Conservation (phyloP, 441 rosid species). For the Arabidopsis lyrata region DNA sequence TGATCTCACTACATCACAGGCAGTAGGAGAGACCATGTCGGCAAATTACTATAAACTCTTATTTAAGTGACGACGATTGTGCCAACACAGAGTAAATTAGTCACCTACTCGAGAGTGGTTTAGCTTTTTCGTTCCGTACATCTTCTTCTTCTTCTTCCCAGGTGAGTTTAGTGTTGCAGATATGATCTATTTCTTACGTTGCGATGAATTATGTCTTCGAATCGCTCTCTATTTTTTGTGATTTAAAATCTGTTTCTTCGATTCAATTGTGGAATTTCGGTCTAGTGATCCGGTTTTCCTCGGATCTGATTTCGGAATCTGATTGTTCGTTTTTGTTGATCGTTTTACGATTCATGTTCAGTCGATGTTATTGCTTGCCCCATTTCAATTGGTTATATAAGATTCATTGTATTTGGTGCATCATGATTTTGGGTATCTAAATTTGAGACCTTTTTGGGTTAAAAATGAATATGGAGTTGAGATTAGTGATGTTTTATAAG, state of each 20-base stretch:
- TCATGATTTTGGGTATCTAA: background rate
- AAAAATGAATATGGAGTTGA: constrained; percentile 2
- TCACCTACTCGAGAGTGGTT: background rate
- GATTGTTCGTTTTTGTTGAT: too few species aligned
- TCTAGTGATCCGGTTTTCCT: background rate
- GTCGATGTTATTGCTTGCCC: too few species aligned
- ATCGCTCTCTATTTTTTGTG: background rate
- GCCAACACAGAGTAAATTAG: background rate
- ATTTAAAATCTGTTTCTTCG: background rate
- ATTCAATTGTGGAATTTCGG: background rate
- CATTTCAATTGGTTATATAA: too few species aligned
- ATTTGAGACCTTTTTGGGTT: constrained; percentile 3
- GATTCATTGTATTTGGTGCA: background rate
- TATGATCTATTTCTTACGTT: background rate
- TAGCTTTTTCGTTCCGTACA: constrained; percentile 4
- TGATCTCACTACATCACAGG: constrained; percentile 14
- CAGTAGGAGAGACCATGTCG: constrained; percentile 30
- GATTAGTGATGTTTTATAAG: background rate
- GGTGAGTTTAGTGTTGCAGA: constrained; percentile 17
- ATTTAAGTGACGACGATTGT: background rate
- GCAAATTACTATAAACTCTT: background rate
- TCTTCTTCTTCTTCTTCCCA: constrained; percentile 23
- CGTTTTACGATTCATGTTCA: too few species aligned
- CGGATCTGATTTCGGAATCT: too few species aligned
- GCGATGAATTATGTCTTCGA: background rate